phyloP scores from a whole-genome alignment of 176 grass and related monocot species.

The Themeda triandra region DNA sequence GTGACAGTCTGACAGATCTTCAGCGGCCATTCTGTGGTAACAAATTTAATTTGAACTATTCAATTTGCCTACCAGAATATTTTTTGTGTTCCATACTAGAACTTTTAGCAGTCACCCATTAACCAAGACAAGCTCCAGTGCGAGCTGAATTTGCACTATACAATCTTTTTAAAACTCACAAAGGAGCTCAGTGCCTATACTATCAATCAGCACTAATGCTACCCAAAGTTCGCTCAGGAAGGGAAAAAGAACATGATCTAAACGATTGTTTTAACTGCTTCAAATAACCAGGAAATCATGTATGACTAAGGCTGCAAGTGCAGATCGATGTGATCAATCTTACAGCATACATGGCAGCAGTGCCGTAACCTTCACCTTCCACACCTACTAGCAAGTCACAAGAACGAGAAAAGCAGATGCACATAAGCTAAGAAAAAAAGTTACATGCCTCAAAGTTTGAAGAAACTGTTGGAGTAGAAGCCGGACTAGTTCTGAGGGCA shows the following conservation, averaged over 20 bases:
- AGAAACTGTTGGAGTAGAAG: conserved; percentile 71
- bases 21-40: background rate
- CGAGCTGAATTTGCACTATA: background rate
- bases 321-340: conserved; percentile 17
- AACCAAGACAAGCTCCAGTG: background rate
- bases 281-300: background rate
- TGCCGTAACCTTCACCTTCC: background rate
- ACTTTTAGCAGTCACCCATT: conserved; percentile 2
- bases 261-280: background rate
- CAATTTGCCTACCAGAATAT: background rate
- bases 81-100: background rate
- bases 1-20: background rate
- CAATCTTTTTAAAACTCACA: background rate
- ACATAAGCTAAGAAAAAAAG: conserved; percentile 12
- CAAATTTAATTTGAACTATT: background rate
- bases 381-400: background rate
- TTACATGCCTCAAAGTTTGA: conserved; percentile 83
- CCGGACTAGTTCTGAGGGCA: conserved; percentile 49
- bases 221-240: background rate
- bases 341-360: background rate
- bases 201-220: background rate
- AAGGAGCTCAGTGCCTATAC: background rate
- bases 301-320: background rate
- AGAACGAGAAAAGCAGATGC: conserved; percentile 25
- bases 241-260: background rate